Base-by-base conservation (phyloP, 495 filamentous ascomycete species). In the Neurospora sp. region DNA sequence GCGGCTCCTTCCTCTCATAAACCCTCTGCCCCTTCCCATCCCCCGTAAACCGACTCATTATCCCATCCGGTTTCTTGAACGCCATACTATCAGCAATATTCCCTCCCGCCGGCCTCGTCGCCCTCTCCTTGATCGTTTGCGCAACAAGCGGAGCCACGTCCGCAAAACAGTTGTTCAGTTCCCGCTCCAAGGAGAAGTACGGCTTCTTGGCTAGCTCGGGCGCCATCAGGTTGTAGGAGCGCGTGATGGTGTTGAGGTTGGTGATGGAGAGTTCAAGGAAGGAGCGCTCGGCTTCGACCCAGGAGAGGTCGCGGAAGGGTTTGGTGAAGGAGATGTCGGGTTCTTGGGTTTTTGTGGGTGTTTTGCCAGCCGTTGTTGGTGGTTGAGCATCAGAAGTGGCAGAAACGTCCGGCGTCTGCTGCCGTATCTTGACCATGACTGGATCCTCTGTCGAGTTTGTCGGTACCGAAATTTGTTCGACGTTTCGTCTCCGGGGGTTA, bases 221-320 rank as follows among this genome's bases (percentile, higher is more conserved):
- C 0, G 96, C 96, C 88, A 96, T 93, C 1, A 99, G 88, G 74
- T 99, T 99, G 84, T 99, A 99, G 8, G 92, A 91, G 22, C 96
- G 89, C 16, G 94, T 91, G 20, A 95, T 85, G 38, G 79, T 79
- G 81, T 98, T 99, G 71, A 99, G 87, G 69, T 91, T 88, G 69
- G 87, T 86, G 78, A 99, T 89, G 41, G 93, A 87, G 7, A 97
- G 89, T 70, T 88, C 87, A 79, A 92, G 91, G 83, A 95, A 99
- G 6, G 91, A 84, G 16, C 83, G 81, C 78, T 99, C 94, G 39
- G 89, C 88, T 3, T 84, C 78, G 74, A 94, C 84, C 89, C 91
- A 94, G 11, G 83, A 74, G 0, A 88, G 84, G 71, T 93, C 89
- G 46, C 91, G 85, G 79, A 93, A 92, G 40, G 88, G 89, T 40